Evolutionary conservation across 805 yeast species (phyloP).

Genomic region (Pichia phayaonensis): DNA sequence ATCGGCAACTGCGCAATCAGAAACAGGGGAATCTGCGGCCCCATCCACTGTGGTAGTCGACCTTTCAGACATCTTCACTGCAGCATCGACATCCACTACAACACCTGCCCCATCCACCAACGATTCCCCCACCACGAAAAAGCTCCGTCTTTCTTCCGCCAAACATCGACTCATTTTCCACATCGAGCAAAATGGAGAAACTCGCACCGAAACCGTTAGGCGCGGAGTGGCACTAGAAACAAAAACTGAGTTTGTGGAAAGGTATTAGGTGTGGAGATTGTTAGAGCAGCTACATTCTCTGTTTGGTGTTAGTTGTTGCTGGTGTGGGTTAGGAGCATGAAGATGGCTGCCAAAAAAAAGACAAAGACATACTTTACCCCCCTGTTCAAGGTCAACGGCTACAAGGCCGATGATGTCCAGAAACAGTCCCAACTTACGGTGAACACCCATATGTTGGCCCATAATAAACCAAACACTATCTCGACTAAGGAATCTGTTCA

Average conservation of each 20-base stretch:
- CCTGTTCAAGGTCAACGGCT: constrained; percentile 9
- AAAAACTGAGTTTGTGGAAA: neutral
- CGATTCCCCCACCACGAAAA: neutral
- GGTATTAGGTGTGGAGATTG: neutral
- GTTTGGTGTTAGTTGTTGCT: neutral
- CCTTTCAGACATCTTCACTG: neutral
- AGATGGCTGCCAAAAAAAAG: constrained; percentile 1
- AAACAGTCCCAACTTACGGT: constrained; percentile 27
- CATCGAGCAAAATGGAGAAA: neutral
- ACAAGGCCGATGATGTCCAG: constrained; percentile 27
- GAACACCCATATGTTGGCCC: constrained; percentile 12
- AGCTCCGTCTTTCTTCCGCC: neutral
- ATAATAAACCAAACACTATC: neutral
- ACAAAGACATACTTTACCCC: constrained; percentile 1
- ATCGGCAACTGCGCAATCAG: neutral
- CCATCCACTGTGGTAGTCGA: neutral
- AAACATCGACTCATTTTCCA: neutral
- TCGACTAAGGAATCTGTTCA: neutral
- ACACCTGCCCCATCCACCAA: neutral
- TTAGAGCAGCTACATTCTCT: too few species aligned
- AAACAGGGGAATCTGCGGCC: neutral
- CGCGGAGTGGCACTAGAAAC: neutral
- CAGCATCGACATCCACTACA: neutral
- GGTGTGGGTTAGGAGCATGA: neutral
- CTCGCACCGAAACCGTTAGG: neutral